Conservation (phyloP, 2,329 filamentous ascomycete genomes). For the Xylaria sp. region DNA sequence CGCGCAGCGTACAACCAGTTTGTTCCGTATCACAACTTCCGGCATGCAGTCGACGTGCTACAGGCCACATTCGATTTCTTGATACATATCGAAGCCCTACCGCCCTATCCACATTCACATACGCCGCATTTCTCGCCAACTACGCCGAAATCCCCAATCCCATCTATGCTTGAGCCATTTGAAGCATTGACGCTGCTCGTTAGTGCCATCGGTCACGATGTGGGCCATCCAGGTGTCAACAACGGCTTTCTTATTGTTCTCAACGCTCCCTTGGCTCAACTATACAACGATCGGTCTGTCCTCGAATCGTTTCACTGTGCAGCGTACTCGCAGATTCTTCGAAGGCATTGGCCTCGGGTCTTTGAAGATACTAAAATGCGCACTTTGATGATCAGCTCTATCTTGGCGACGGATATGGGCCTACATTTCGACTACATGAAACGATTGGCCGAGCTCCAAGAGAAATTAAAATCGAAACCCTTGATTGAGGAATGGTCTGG, state of each 20-base stretch:
- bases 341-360: slow-evolving; percentile 85
- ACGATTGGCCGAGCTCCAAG: slow-evolving; percentile 79
- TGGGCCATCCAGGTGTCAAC: slow-evolving; percentile 96
- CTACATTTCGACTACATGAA: slow-evolving; percentile 97
- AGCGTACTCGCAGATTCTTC: slow-evolving; percentile 93
- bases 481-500: slow-evolving; percentile 76
- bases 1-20: slow-evolving; percentile 95
- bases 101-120: slow-evolving; percentile 62
- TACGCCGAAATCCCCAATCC: slow-evolving; percentile 66
- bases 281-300: slow-evolving; percentile 97
- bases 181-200: slow-evolving; percentile 89
- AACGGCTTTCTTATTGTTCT: slow-evolving; percentile 93
- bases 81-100: slow-evolving; percentile 76
- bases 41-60: slow-evolving; percentile 93
- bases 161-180: slow-evolving; percentile 78
- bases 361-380: slow-evolving; percentile 82
- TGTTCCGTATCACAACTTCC: slow-evolving; percentile 97
- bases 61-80: slow-evolving; percentile 93
- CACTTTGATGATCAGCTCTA: slow-evolving; percentile 94
- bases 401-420: slow-evolving; percentile 96
- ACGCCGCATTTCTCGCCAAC: slow-evolving; percentile 33
- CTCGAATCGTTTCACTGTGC: slow-evolving; percentile 97
- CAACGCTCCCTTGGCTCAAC: slow-evolving; percentile 88
- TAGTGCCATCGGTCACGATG: slow-evolving; percentile 96
- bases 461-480: slow-evolving; percentile 72